These are phyloP conservation scores for Chalciporus pseudorubinellus DNA, from an alignment of 768 basidiomycete species.

Conservation along the genomic window DNA sequence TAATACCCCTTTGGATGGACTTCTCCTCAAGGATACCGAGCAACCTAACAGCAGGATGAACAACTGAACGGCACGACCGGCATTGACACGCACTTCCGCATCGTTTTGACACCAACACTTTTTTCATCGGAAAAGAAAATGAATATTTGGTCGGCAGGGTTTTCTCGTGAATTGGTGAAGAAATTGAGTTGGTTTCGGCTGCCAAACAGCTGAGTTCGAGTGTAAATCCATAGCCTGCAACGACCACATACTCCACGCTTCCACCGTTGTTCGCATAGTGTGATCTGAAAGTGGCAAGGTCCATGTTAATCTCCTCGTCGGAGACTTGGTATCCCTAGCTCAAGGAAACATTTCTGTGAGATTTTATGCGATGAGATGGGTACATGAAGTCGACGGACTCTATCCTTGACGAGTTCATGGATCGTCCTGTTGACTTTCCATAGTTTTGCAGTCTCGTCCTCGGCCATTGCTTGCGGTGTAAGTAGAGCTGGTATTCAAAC, in stretches of 20 bases:
- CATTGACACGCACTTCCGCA: conserved; percentile 75
- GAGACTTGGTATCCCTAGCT: conserved; percentile 87
- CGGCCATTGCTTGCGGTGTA: conserved; percentile 49
- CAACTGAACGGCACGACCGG: neutral
- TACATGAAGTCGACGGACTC: conserved; percentile 49
- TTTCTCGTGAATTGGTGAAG: conserved; percentile 70
- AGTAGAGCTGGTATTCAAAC: conserved; percentile 47
- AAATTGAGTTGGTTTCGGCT: conserved; percentile 91
- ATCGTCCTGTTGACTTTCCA: conserved; percentile 97
- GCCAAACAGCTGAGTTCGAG: conserved; percentile 12
- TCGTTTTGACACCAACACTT: conserved; percentile 95
- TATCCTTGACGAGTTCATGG: conserved; percentile 93
- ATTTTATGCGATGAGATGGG: conserved; percentile 7
- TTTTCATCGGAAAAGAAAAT: conserved; percentile 95
- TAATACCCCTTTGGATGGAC: conserved; percentile 84
- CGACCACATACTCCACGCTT: conserved; percentile 73
- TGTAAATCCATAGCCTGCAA: conserved; percentile 1
- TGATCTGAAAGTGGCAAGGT: conserved; percentile 72
- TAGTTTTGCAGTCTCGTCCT: conserved; percentile 83
- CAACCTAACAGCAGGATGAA: conserved; percentile 51
- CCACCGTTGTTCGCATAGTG: conserved; percentile 73
- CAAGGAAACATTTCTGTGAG: conserved; percentile 17
- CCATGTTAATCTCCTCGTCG: conserved; percentile 91
- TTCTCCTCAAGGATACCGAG: conserved; percentile 90
- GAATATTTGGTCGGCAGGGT: conserved; percentile 79